Conservation (phyloP, 768 basidiomycete genomes). For the Russula griseocarnosa region DNA sequence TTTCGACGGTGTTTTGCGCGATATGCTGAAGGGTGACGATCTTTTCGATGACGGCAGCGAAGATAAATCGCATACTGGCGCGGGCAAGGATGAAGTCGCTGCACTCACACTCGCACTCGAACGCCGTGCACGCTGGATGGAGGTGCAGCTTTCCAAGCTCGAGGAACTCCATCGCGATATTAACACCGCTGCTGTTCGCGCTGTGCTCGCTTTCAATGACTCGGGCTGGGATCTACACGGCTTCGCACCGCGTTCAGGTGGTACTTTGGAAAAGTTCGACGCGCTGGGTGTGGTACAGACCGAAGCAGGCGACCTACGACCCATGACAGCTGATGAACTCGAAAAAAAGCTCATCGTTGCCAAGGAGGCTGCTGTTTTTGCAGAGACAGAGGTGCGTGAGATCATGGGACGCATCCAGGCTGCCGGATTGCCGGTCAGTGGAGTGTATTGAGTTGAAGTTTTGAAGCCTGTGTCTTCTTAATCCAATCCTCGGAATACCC, state of each 20-base stretch:
- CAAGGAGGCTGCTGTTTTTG: constrained; percentile 65
- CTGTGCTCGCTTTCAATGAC: constrained; percentile 79
- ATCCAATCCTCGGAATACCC: not conserved
- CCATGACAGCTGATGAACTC: constrained; percentile 67
- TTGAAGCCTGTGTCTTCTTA: too few relatives aligned
- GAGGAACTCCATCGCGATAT: constrained; percentile 88
- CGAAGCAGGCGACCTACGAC: constrained; percentile 40
- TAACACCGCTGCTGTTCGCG: constrained; percentile 81
- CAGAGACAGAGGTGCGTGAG: constrained; percentile 70
- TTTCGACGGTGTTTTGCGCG: constrained; percentile 78
- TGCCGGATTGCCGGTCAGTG: constrained; percentile 42
- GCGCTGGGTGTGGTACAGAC: constrained; percentile 51
- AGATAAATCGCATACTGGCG: constrained; percentile 51
- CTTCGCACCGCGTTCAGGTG: constrained; percentile 66
- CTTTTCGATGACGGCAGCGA: constrained; percentile 72
- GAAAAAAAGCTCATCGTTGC: constrained; percentile 69
- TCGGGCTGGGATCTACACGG: constrained; percentile 73
- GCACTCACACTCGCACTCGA: constrained; percentile 79
- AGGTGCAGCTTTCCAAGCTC: constrained; percentile 81
- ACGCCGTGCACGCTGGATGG: constrained; percentile 91
- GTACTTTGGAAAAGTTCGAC: constrained; percentile 66
- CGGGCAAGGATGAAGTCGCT: constrained; percentile 75
- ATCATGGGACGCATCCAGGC: constrained; percentile 65
- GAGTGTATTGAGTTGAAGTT: constrained; percentile 3
- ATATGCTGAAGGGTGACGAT: constrained; percentile 87